Evolutionary conservation across 495 filamentous ascomycete species (phyloP), one percentile per base, ranked within the genome.

Genomic region (Talaromyces wortmannii): DNA sequence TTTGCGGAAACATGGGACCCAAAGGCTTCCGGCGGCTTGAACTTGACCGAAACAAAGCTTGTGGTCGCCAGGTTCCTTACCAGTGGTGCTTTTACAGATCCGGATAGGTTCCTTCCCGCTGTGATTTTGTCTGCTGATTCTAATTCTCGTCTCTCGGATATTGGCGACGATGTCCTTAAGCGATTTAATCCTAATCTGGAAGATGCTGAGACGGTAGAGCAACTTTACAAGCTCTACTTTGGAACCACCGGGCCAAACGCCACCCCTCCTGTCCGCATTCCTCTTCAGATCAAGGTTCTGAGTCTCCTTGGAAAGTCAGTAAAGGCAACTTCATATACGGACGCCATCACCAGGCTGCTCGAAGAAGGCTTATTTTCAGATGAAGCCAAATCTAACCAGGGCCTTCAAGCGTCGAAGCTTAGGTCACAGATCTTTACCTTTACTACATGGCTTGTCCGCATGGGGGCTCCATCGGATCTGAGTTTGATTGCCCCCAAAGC

Each of bases 141-240:
- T 1, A 92, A 96, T 59, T 91, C 87, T 8, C 82, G 86, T 12
- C 83, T 97, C 45, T 84, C 88, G 8, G 84, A 87, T 11, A 70
- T 88, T 45, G 92, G 88, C 0, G 90, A 97, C 48, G 91, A 95
- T 62, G 78, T 91, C 33, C 63, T 96, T 31, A 97, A 96, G 67
- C 76, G 91, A 55, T 84, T 81, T 29, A 68, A 75, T 18, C 72
- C 82, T 4, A 74, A 77, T 8, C 72, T 97, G 11, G 92, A 97
- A 68, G 81, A 91, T 57, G 57, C 71, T n/a, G 60, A 58, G 4
- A 55, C 91, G 23, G 72, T 96, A 12, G 61, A 76, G 43, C 71
- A 78, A 18, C 70, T 97, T 13, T 91, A 89, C 60, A 67, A 72
- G 7, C 72, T 89, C 12, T 94, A 96, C 60, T 83, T 85, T 45